phyloP scores from a whole-genome alignment of 1,139 yeast species.

The Suhomyces guaymorum region DNA sequence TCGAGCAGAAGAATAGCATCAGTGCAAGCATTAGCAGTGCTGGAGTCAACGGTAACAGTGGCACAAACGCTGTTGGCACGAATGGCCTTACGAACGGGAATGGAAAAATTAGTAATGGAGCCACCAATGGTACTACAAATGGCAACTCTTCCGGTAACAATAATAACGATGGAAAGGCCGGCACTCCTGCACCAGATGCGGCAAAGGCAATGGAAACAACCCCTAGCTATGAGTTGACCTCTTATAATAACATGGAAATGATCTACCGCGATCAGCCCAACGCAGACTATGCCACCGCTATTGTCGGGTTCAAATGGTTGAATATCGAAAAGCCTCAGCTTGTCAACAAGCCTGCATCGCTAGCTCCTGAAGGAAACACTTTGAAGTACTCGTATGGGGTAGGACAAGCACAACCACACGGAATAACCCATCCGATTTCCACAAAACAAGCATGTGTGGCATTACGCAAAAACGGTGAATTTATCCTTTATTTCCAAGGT shows the following conservation, averaged over 20 bases:
- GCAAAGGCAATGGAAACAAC: constrained; percentile 10
- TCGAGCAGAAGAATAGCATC: constrained; percentile 17
- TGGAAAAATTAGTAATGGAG: constrained; percentile 11
- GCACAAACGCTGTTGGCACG: background rate
- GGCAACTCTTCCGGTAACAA: background rate
- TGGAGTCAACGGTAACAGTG: no score
- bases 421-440: constrained; percentile 67
- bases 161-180: constrained; percentile 2
- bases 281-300: constrained; percentile 10
- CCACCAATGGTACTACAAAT: constrained; percentile 1
- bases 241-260: constrained; percentile 49
- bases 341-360: constrained; percentile 52
- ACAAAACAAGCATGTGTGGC: constrained; percentile 74
- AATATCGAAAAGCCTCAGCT: constrained; percentile 64
- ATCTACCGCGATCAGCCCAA: constrained; percentile 38
- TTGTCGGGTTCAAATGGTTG: constrained; percentile 68
- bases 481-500: constrained; percentile 61
- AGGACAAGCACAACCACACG: constrained; percentile 57
- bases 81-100: constrained; percentile 7
- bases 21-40: no score
- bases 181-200: constrained; percentile 7
- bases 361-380: constrained; percentile 21
- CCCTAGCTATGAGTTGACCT: constrained; percentile 47
- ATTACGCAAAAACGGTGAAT: constrained; percentile 62
- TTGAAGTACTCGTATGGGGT: constrained; percentile 53